Base-by-base conservation (phyloP, 106 monocot species). In the Phalaenopsis aphrodite region DNA sequence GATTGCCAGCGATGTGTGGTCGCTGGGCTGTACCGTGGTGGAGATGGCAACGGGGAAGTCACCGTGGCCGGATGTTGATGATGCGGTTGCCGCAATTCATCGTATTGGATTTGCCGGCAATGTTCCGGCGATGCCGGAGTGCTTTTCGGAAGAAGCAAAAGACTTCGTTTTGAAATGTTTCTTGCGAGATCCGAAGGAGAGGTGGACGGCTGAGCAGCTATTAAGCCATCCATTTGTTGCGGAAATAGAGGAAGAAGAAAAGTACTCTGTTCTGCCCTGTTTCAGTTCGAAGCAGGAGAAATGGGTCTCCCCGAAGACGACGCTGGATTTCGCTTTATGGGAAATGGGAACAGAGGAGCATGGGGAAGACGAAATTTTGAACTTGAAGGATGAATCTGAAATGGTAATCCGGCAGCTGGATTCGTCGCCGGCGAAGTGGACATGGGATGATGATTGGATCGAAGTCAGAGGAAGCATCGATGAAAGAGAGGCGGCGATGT, bases 131-230 rank as follows among this genome's bases (percentile, higher is more conserved):
- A 39, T 90, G 45, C 92, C 89, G 0, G 19, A n/a, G 4, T 58
- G 82, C 81, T 3, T 90, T 7, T 88, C 87, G 41, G 76, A 76
- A 0, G 81, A 82, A 39, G 90, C 67, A 8, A 85, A 72, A 78
- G 93, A 93, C 75, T 93, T 93, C 82, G n/a, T 93, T 30, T 58
- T 42, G 64, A 88, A 79, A 72, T 93, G 93, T 78, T 83, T 93
- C 61, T 2, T 4, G 37, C 82, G 88, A 69, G 83, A 90, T 47
- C 84, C 84, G 1, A 61, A 65, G 57, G 48, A 88, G 77, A 75
- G 93, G 56, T 88, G 88, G 88, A 84, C 83, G 36, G 82, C 85
- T 4, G 81, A 83, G 85, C 65, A 88, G 66, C 83, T 90, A 1
- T 52, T 52, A 52, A 23, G 71, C 42, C 93, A 93, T 77, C 83